These are phyloP conservation scores for Botrytis medusae DNA, from an alignment of 2,329 filamentous ascomycete species.

Conservation along the genomic window DNA sequence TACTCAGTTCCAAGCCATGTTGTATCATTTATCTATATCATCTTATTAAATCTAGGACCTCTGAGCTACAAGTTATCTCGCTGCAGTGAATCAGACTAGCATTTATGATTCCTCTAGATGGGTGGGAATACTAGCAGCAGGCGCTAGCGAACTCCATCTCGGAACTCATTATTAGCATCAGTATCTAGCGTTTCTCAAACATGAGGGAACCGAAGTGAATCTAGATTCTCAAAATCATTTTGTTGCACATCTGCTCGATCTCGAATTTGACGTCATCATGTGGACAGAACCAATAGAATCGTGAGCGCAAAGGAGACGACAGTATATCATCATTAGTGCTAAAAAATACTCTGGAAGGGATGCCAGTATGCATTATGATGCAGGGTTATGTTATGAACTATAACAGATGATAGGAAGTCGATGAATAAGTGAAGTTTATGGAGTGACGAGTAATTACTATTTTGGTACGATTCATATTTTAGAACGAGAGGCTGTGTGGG, in stretches of 20 bases:
- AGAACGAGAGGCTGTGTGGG: too few species aligned
- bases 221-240: background rate
- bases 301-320: background rate
- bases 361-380: background rate
- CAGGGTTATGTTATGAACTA: background rate
- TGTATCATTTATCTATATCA: background rate
- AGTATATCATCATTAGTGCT: background rate
- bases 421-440: too few species aligned
- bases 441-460: too few species aligned
- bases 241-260: background rate
- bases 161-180: background rate
- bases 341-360: background rate
- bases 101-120: background rate
- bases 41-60: background rate
- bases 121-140: background rate
- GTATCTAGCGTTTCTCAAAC: background rate
- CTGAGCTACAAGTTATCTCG: background rate
- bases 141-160: background rate
- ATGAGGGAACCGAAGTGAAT: background rate
- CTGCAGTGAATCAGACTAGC: background rate
- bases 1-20: background rate
- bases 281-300: background rate
- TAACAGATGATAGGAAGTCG: too few species aligned
- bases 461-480: too few species aligned
- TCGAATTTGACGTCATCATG: background rate